Conservation (phyloP, 306 rosid species). For the Vicia faba region DNA sequence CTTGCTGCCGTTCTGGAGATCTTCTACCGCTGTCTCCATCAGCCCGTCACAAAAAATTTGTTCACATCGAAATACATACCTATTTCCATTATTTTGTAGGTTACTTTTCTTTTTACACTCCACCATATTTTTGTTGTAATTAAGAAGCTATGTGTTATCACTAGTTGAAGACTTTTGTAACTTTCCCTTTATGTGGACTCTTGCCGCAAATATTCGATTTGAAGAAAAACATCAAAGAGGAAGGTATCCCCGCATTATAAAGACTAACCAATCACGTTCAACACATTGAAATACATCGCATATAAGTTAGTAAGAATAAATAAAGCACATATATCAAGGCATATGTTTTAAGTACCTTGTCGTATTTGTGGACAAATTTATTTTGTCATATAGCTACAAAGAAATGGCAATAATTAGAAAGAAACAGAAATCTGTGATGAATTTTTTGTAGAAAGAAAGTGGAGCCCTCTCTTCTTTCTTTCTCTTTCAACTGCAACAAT, state of each 20-base stretch:
- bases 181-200: constrained; percentile 33
- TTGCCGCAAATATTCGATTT: constrained; percentile 15
- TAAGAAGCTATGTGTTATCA: neutral
- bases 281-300: neutral
- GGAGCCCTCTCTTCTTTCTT: constrained; percentile 36
- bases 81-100: neutral
- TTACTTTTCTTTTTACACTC: neutral
- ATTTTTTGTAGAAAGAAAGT: constrained; percentile 40
- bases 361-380: constrained; percentile 16
- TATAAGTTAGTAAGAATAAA: neutral
- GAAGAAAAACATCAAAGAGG: neutral
- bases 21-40: no score
- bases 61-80: no score
- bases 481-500: constrained; percentile 21
- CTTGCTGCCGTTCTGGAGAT: no score
- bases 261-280: constrained; percentile 10
- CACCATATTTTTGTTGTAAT: neutral
- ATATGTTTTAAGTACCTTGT: constrained; percentile 37
- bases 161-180: neutral
- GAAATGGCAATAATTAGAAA: constrained; percentile 37
- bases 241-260: neutral
- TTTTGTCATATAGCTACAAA: constrained; percentile 42
- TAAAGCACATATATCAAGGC: constrained; percentile 2
- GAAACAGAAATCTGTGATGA: constrained; percentile 31
- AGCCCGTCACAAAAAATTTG: no score